Base-by-base conservation (phyloP, 1,284 basidiomycete genomes). In the Rhodofomes roseus region DNA sequence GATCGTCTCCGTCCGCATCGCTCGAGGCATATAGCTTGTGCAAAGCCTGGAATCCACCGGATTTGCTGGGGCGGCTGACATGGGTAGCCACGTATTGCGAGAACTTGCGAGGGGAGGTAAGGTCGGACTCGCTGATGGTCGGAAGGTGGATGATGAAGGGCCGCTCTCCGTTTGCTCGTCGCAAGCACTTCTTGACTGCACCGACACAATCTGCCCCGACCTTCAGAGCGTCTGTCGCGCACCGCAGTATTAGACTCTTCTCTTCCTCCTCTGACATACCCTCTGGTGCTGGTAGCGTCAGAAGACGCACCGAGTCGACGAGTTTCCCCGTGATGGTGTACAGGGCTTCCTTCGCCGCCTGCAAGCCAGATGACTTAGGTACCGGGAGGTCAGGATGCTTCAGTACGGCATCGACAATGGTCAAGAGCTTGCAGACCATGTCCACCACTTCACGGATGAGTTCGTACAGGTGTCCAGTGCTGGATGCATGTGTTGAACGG, bases 371-470 rank as follows among this genome's bases (percentile, higher is more conserved):
- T 3, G 87, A 74, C 65, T 83, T 83, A 63, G 81, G 77, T 31
- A 74, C 64, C 39, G 85, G 81, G 56, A 91, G 74, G 62, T 83
- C 82, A 37, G 85, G 82, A 71, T 88, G 89, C 54, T 83, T 82
- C 65, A 90, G 85, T 41, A 96, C 91, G 2, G 90, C 89, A 70
- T 98, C 96, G 52, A 97, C 94, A 56, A 98, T 89, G n/a, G 90
- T 89, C 57, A 98, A 81, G 54, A 98, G 81, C 67, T 92, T 92
- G 73, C 94, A 92, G 20, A 97, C 95, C 74, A 90, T 88, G 70
- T 96, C 94, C 55, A 98, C 93, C 27, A 95, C 92, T 75, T 97
- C 94, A 54, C 91, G 86, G 5, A 96, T 94, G 62, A 97, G 85
- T 66, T 98, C 95, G 72, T 98, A 95, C 72, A 98, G 83, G 66